Conservation (phyloP, 176 grass and related monocot species). For the Eragrostis nindensis region DNA sequence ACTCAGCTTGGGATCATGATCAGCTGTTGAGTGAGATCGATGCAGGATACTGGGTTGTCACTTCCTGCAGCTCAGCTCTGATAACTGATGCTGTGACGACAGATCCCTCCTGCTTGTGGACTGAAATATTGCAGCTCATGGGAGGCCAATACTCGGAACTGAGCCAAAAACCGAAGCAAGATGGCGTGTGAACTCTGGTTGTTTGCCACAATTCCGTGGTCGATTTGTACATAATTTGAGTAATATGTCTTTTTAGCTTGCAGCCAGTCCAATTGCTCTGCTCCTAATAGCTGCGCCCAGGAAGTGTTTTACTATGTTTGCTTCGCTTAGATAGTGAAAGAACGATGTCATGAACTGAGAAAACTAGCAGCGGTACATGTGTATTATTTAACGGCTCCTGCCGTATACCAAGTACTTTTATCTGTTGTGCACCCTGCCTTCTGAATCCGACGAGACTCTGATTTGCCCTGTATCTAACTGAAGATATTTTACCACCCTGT, state of each 20-base stretch:
- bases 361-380: not conserved
- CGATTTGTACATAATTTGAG: constrained; percentile 55
- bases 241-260: not conserved
- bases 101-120: constrained; percentile 62
- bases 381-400: not conserved
- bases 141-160: constrained; percentile 81
- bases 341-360: not conserved
- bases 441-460: not conserved
- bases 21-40: constrained; percentile 84
- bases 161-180: constrained; percentile 78
- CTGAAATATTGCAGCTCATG: constrained; percentile 82
- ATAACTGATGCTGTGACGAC: constrained; percentile 40
- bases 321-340: not conserved
- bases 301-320: not conserved
- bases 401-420: not conserved
- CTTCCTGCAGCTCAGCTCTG: constrained; percentile 74
- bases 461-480: not conserved
- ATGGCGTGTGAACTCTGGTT: constrained; percentile 15
- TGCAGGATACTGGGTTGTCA: constrained; percentile 76
- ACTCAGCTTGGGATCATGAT: constrained; percentile 78
- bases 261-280: not conserved
- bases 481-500: not conserved
- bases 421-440: not conserved
- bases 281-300: not conserved
- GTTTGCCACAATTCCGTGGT: not conserved